Conservation (phyloP, 805 yeast species). For the Wickerhamiella kazuoi region DNA sequence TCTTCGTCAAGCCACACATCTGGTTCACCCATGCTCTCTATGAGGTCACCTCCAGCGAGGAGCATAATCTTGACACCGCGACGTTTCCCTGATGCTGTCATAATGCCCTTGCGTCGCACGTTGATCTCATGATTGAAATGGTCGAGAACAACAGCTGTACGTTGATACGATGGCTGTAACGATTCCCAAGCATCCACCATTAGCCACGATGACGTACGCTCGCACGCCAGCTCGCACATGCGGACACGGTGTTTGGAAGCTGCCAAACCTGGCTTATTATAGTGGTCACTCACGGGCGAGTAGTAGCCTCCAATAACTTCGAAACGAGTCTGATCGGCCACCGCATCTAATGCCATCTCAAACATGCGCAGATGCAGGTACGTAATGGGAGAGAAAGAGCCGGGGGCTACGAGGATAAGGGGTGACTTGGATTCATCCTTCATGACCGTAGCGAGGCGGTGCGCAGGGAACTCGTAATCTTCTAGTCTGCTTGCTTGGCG, state of each 20-base stretch:
- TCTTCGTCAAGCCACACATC: constrained; percentile 97
- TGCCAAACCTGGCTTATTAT: constrained; percentile 85
- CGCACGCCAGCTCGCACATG: constrained; percentile 97
- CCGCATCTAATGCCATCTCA: constrained; percentile 94
- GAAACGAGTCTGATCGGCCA: constrained; percentile 76
- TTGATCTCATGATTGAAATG: constrained; percentile 94
- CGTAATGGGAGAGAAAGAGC: constrained; percentile 90
- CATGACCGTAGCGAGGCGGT: constrained; percentile 54
- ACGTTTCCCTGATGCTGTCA: constrained; percentile 26
- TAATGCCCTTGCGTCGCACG: constrained; percentile 73
- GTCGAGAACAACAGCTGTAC: constrained; percentile 90
- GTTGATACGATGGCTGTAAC: constrained; percentile 70
- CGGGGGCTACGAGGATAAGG: constrained; percentile 89
- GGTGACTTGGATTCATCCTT: constrained; percentile 68
- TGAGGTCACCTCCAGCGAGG: constrained; percentile 92
- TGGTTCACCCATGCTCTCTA: constrained; percentile 99
- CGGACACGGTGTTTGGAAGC: constrained; percentile 77
- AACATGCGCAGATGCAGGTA: constrained; percentile 92
- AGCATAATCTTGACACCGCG: constrained; percentile 90
- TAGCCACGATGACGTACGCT: constrained; percentile 87
- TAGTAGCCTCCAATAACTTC: constrained; percentile 95
- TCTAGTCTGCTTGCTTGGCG: constrained; percentile 64
- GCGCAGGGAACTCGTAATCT: constrained; percentile 70
- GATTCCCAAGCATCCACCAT: constrained; percentile 99
- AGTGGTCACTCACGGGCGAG: constrained; percentile 81